Evolutionary conservation across 2,329 filamentous ascomycete genomes (phyloP).

Genomic region (Dactylonectria estremocensis): DNA sequence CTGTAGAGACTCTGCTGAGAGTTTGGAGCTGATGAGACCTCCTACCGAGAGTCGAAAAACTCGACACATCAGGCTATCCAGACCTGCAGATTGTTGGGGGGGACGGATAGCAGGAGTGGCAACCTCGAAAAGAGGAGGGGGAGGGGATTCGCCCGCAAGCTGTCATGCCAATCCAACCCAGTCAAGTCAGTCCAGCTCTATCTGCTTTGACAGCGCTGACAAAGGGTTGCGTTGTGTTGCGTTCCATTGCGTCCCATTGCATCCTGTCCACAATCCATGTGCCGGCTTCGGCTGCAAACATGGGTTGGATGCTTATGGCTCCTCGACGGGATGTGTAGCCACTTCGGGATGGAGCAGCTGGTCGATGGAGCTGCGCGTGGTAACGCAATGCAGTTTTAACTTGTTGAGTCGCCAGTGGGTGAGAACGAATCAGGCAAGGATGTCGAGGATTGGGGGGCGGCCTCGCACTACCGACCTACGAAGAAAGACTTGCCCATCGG

Average conservation of each 20-base stretch:
- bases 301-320: slow-evolving; percentile 15
- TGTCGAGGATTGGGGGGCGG: slow-evolving; percentile 1
- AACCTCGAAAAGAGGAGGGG: neutral
- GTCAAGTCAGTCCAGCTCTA: too few relatives aligned
- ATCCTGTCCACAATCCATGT: too few relatives aligned
- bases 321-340: slow-evolving; percentile 1
- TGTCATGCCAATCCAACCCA: neutral
- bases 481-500: too few relatives aligned
- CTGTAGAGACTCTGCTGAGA: too few relatives aligned
- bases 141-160: neutral
- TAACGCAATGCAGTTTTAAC: too few relatives aligned
- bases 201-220: neutral
- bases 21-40: too few relatives aligned
- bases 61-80: neutral
- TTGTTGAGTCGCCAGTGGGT: slow-evolving; percentile 17
- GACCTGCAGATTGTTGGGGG: neutral
- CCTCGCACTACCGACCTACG: neutral
- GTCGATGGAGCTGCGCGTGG: slow-evolving; percentile 7
- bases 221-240: neutral
- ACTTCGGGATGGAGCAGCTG: slow-evolving; percentile 16
- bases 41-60: too few relatives aligned
- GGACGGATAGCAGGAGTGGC: neutral
- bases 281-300: slow-evolving; percentile 6
- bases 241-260: neutral
- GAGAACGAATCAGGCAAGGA: slow-evolving; percentile 14